Percentiles rank a stretch among this genome's conserved stretches.
phyloP scores from a whole-genome alignment of 306 rosid genomes.

The Sophora flavescens region DNA sequence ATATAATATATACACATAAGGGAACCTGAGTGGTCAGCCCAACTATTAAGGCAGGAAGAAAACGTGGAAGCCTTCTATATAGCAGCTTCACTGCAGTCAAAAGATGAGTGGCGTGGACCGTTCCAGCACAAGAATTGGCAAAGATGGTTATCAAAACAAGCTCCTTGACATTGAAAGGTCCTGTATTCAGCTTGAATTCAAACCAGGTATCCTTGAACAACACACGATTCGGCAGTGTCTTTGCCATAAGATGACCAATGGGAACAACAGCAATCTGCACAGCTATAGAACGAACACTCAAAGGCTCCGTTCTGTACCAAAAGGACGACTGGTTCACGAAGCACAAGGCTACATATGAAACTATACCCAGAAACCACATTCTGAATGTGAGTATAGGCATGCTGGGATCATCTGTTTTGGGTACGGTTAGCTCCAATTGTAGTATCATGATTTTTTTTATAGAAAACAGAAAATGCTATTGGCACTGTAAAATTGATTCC shows the following conservation, averaged over 20 bases:
- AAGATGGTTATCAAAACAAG: slow-evolving; percentile 90
- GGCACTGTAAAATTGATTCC: no score
- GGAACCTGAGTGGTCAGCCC: slow-evolving; percentile 76
- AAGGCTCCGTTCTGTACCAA: slow-evolving; percentile 87
- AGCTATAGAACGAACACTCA: slow-evolving; percentile 65
- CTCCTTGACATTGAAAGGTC: slow-evolving; percentile 87
- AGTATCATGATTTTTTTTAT: no score
- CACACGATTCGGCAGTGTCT: slow-evolving; percentile 55
- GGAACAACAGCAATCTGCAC: slow-evolving; percentile 97
- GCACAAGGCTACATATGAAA: slow-evolving; percentile 67
- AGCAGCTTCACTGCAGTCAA: slow-evolving; percentile 70
- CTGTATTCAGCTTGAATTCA: slow-evolving; percentile 78
- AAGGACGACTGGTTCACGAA: slow-evolving; percentile 92
- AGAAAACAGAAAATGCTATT: no score
- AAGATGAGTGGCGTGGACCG: slow-evolving; percentile 71
- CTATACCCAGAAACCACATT: slow-evolving; percentile 84
- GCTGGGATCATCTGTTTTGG: slow-evolving; percentile 77
- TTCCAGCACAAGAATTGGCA: slow-evolving; percentile 80
- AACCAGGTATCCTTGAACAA: slow-evolving; percentile 61
- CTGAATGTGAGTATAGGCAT: slow-evolving; percentile 76
- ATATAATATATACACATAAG: no score
- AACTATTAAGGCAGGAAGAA: slow-evolving; percentile 66
- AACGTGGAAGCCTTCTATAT: slow-evolving; percentile 54
- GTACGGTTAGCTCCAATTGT: slow-evolving; percentile 75
- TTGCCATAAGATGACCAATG: slow-evolving; percentile 83